These are phyloP conservation scores for Neolentinus lepideus DNA, from an alignment of 1,284 basidiomycete genomes.

Conservation along the genomic window DNA sequence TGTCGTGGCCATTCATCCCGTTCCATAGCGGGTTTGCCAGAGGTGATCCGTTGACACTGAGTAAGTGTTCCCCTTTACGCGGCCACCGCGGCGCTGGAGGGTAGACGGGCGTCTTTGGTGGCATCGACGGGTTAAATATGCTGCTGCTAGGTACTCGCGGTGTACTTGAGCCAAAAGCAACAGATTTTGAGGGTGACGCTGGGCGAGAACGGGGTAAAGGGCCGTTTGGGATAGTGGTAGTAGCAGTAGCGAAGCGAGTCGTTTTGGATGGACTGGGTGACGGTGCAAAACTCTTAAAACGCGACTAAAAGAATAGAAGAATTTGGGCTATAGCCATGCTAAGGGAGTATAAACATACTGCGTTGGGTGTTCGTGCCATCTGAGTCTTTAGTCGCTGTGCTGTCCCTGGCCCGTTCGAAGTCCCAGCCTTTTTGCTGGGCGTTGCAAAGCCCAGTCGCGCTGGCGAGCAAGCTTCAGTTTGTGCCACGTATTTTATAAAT, in stretches of 20 bases:
- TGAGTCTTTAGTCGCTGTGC: slow-evolving; percentile 36
- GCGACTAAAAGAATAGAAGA: background rate
- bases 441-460: slow-evolving; percentile 46
- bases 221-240: slow-evolving; percentile 14
- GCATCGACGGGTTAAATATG: slow-evolving; percentile 64
- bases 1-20: slow-evolving; percentile 40
- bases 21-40: slow-evolving; percentile 50
- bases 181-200: slow-evolving; percentile 41
- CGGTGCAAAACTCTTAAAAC: slow-evolving; percentile 13
- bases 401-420: slow-evolving; percentile 40
- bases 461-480: slow-evolving; percentile 17
- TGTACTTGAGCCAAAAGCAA: slow-evolving; percentile 15
- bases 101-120: slow-evolving; percentile 53
- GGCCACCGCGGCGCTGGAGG: slow-evolving; percentile 38
- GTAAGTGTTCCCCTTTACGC: slow-evolving; percentile 62
- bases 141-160: slow-evolving; percentile 54
- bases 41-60: slow-evolving; percentile 72
- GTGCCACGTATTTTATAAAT: too few relatives aligned
- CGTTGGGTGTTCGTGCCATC: slow-evolving; percentile 37
- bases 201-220: slow-evolving; percentile 29
- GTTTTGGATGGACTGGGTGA: slow-evolving; percentile 45
- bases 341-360: slow-evolving; percentile 25
- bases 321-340: background rate
- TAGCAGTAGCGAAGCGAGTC: slow-evolving; percentile 3
- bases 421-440: slow-evolving; percentile 45